These are phyloP conservation scores for Mucuna pruriens DNA, from an alignment of 306 rosid genomes.

Conservation along the genomic window DNA sequence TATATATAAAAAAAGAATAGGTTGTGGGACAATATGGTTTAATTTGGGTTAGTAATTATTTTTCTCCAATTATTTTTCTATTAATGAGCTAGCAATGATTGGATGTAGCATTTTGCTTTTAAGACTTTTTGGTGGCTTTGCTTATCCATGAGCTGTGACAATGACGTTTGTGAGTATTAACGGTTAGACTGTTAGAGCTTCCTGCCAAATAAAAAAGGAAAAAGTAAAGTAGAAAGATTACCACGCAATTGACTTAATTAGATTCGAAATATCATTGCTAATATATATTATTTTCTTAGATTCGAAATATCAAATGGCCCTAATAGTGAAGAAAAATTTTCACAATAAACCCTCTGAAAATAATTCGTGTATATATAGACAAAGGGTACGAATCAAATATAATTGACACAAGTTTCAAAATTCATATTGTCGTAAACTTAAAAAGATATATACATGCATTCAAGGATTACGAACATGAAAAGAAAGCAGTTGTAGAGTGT, in stretches of 20 bases:
- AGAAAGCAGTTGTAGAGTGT: neutral
- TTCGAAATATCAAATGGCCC: neutral
- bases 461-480: neutral
- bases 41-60: neutral
- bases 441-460: neutral
- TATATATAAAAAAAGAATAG: too few species aligned
- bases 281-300: neutral
- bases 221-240: neutral
- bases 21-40: neutral
- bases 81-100: neutral
- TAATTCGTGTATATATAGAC: neutral
- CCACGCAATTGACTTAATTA: conserved; percentile 11
- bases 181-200: neutral
- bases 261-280: neutral
- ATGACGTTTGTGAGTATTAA: conserved; percentile 18
- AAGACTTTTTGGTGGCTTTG: conserved; percentile 10
- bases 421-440: neutral
- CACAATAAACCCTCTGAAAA: neutral
- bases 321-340: neutral
- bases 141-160: conserved; percentile 10
- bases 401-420: neutral
- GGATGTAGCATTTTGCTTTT: neutral
- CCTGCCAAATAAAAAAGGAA: neutral
- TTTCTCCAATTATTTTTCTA: neutral
- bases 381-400: neutral